These are phyloP conservation scores for Fraxinus dipetala DNA, from an alignment of 305 asterid genomes.

Conservation along the genomic window DNA sequence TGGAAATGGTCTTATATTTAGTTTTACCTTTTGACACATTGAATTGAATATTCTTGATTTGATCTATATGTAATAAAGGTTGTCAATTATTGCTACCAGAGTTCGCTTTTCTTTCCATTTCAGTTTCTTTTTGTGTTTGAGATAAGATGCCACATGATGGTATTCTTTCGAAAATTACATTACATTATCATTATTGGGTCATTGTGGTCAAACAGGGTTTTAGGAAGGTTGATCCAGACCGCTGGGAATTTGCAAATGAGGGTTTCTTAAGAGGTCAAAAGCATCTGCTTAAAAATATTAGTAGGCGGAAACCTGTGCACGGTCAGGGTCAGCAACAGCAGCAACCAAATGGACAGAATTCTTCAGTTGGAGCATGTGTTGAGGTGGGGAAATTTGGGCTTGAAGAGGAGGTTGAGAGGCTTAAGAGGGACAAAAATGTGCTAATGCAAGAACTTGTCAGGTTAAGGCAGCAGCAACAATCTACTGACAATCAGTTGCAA, in stretches of 20 bases:
- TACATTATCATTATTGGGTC: not conserved
- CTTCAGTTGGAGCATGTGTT: slow-evolving; percentile 65
- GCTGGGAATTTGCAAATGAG: slow-evolving; percentile 91
- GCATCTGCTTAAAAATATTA: slow-evolving; percentile 73
- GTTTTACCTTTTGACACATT: not conserved
- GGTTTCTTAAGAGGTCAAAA: slow-evolving; percentile 90
- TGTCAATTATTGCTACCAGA: not conserved
- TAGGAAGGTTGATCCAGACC: slow-evolving; percentile 88
- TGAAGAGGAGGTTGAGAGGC: slow-evolving; percentile 87
- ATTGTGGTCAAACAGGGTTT: slow-evolving; percentile 57
- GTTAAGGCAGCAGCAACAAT: slow-evolving; percentile 84
- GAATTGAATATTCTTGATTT: not conserved
- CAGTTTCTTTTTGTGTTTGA: not conserved
- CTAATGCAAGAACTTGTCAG: slow-evolving; percentile 89
- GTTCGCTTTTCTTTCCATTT: not conserved
- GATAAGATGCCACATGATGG: not conserved
- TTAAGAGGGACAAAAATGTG: slow-evolving; percentile 87
- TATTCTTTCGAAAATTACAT: not conserved
- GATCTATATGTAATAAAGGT: not conserved
- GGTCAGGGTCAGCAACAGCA: slow-evolving; percentile 68
- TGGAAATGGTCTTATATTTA: not conserved
- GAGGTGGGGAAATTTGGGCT: slow-evolving; percentile 94
- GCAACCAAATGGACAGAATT: slow-evolving; percentile 55
- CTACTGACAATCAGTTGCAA: slow-evolving; percentile 70
- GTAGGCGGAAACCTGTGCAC: slow-evolving; percentile 70